Conservation (phyloP, 176 grass and related monocot genomes). For the Bromus sterilis region DNA sequence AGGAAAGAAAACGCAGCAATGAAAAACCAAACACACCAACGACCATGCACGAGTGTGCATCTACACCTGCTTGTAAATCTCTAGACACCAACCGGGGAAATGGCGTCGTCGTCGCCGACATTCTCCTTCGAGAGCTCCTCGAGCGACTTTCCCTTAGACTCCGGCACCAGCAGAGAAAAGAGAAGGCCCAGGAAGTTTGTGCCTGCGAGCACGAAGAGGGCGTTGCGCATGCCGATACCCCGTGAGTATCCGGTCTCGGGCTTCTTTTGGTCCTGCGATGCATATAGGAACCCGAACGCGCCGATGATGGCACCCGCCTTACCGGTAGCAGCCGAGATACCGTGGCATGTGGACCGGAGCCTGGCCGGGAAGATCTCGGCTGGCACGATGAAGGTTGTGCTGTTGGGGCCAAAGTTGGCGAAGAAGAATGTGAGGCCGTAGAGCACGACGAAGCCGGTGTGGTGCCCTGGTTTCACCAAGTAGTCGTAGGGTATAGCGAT, state of each 20-base stretch:
- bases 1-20: neutral
- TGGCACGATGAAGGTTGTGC: conserved; percentile 58
- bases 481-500: conserved; percentile 47
- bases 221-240: conserved; percentile 51
- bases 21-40: neutral
- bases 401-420: conserved; percentile 71
- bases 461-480: conserved; percentile 29
- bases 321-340: conserved; percentile 32
- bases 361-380: conserved; percentile 54
- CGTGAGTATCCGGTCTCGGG: conserved; percentile 35
- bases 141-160: conserved; percentile 51
- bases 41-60: too few relatives aligned
- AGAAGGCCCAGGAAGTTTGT: conserved; percentile 46
- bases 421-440: conserved; percentile 72
- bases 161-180: conserved; percentile 52
- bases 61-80: too few relatives aligned
- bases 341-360: conserved; percentile 48
- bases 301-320: conserved; percentile 48
- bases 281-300: conserved; percentile 41
- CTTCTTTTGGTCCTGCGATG: conserved; percentile 31
- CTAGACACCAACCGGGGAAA: too few relatives aligned
- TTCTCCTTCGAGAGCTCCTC: conserved; percentile 62
- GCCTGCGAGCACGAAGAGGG: conserved; percentile 56
- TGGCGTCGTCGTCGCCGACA: neutral
- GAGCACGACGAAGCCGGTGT: conserved; percentile 36